Conservation (phyloP, 2,329 filamentous ascomycete species). For the Ophidiomyces ophidiicola region DNA sequence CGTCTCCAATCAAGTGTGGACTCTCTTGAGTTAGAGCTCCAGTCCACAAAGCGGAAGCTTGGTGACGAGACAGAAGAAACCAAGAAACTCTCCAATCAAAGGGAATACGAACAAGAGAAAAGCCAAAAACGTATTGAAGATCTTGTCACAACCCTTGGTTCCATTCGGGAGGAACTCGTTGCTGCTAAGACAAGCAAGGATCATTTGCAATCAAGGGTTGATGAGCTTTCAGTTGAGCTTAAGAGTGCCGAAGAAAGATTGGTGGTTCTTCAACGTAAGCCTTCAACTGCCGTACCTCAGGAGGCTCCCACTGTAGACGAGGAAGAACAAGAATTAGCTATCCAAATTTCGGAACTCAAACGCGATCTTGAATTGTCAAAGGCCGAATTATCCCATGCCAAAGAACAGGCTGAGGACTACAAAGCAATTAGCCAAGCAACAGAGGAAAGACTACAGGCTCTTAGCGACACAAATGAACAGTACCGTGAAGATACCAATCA, state of each 20-base stretch:
- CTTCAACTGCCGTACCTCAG: constrained; percentile 50
- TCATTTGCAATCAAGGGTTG: constrained; percentile 75
- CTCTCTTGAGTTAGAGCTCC: constrained; percentile 64
- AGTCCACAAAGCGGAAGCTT: constrained; percentile 67
- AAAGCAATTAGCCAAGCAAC: constrained; percentile 74
- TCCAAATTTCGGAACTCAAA: constrained; percentile 75
- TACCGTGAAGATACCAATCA: constrained; percentile 77
- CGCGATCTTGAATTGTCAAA: constrained; percentile 72
- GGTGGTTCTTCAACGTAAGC: constrained; percentile 67
- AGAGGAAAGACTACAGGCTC: constrained; percentile 72
- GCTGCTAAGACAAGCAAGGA: constrained; percentile 77
- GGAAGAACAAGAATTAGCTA: constrained; percentile 66
- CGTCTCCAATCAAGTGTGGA: constrained; percentile 70
- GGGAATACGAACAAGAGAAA: constrained; percentile 83
- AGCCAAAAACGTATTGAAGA: constrained; percentile 87
- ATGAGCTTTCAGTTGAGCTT: constrained; percentile 78
- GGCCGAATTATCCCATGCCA: constrained; percentile 67
- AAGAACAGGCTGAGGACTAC: constrained; percentile 73
- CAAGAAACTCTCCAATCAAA: constrained; percentile 69
- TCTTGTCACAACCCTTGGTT: constrained; percentile 63
- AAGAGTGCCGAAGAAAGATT: constrained; percentile 80
- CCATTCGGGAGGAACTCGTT: constrained; percentile 75
- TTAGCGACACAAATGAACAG: constrained; percentile 70
- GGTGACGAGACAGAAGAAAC: constrained; percentile 70
- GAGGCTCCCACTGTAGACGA: constrained; percentile 39